phyloP scores from a whole-genome alignment of 2,329 filamentous ascomycete genomes.

The Huntiella moniliformis region DNA sequence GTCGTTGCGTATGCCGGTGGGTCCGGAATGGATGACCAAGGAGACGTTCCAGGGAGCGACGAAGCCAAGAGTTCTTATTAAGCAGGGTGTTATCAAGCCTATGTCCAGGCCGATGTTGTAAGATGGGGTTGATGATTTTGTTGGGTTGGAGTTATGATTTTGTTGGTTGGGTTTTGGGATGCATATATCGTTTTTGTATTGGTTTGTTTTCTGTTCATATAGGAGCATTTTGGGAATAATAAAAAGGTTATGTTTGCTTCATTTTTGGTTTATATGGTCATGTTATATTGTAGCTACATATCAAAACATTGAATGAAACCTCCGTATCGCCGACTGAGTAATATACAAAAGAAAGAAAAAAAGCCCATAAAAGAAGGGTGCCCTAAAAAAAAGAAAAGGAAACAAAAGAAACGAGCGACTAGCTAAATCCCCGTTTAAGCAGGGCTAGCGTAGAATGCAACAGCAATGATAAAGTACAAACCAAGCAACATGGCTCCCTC shows the following conservation, averaged over 20 bases:
- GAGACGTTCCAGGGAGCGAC: constrained; percentile 76
- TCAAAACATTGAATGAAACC: too few relatives aligned
- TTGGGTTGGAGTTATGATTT: background rate
- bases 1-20: constrained; percentile 67
- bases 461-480: constrained; percentile 40
- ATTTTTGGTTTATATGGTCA: background rate
- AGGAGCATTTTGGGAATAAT: constrained; percentile 2
- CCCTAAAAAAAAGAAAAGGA: background rate
- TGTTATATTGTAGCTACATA: too few relatives aligned
- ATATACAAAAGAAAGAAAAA: background rate
- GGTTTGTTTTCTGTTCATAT: background rate
- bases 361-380: background rate
- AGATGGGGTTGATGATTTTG: background rate
- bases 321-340: background rate
- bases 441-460: constrained; percentile 40
- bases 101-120: constrained; percentile 54
- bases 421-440: constrained; percentile 12
- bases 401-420: background rate
- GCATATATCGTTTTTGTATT: background rate
- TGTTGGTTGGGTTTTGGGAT: constrained; percentile 1
- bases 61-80: constrained; percentile 76
- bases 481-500: constrained; percentile 51
- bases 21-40: constrained; percentile 94
- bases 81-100: constrained; percentile 75
- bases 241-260: background rate